These are phyloP conservation scores for Salpingoeca rosetta DNA, from an alignment of 78 protist genomes.

Conservation along the genomic window DNA sequence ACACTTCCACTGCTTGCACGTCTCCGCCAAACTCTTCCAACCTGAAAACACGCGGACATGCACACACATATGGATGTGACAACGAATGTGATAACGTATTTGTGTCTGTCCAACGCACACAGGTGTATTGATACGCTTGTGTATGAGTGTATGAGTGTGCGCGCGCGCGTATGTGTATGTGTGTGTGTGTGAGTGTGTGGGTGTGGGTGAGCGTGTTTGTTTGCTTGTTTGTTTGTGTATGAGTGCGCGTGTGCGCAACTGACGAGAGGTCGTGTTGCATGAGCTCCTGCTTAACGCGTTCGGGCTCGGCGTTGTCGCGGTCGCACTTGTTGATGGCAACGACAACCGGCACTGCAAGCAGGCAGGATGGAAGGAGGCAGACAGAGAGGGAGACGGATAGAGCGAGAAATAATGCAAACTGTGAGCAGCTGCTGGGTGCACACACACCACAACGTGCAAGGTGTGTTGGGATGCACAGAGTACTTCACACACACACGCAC, in stretches of 20 bases:
- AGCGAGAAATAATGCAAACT: not conserved
- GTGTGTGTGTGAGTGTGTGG: not conserved
- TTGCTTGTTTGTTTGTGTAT: too few species aligned
- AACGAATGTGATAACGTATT: not conserved
- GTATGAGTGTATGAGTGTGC: too few species aligned
- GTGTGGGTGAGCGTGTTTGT: too few species aligned
- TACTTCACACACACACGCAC: too few species aligned
- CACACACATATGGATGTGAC: not conserved
- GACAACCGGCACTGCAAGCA: conserved; percentile 51
- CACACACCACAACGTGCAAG: too few species aligned
- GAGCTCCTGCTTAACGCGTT: conserved; percentile 28
- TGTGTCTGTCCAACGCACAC: not conserved
- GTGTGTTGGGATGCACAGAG: too few species aligned
- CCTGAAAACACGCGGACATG: not conserved
- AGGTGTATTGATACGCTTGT: not conserved
- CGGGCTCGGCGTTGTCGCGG: conserved; percentile 35
- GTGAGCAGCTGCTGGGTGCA: not conserved
- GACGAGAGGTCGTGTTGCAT: conserved; percentile 47
- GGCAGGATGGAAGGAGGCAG: not conserved
- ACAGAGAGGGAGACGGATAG: not conserved
- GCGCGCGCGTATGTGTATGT: too few species aligned
- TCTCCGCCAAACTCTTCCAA: conserved; percentile 74
- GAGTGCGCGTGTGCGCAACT: too few species aligned
- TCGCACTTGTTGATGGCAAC: conserved; percentile 86
- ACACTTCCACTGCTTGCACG: conserved; percentile 41